Conservation (phyloP, 768 basidiomycete genomes). For the Macrolepiota albuminosa region DNA sequence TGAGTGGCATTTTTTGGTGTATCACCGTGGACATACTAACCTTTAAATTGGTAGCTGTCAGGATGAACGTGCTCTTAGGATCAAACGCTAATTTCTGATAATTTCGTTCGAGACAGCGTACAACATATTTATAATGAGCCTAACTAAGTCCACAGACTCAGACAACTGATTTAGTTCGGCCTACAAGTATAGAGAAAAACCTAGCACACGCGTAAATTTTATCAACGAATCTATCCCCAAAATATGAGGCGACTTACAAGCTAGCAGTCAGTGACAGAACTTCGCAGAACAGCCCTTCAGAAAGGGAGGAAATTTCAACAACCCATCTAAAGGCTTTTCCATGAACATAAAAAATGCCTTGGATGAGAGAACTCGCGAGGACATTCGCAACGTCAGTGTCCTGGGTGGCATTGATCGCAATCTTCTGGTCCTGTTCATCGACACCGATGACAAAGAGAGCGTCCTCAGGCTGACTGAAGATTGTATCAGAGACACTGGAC, state of each 20-base stretch:
- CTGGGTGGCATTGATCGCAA: background rate
- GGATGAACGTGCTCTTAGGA: no score
- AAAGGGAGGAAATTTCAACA: background rate
- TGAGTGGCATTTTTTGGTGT: no score
- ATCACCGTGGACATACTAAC: no score
- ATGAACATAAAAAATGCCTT: background rate
- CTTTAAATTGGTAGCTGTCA: no score
- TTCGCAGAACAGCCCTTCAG: background rate
- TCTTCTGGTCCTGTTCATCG: background rate
- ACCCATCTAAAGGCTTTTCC: background rate
- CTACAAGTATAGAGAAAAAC: no score
- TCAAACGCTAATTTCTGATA: no score
- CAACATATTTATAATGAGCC: no score
- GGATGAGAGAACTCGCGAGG: background rate
- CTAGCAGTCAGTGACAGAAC: background rate
- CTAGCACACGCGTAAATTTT: background rate
- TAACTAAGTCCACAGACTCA: no score
- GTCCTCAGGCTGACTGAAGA: background rate
- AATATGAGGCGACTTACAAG: background rate
- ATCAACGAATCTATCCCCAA: background rate
- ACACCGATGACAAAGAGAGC: background rate
- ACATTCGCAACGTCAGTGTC: background rate
- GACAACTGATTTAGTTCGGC: no score
- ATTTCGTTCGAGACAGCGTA: no score
- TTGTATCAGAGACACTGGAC: background rate